Percentiles rank a stretch among this genome's conserved stretches.
These are phyloP conservation scores for Chamaecrista fasciculata DNA, from an alignment of 306 rosid species.

Conservation along the genomic window DNA sequence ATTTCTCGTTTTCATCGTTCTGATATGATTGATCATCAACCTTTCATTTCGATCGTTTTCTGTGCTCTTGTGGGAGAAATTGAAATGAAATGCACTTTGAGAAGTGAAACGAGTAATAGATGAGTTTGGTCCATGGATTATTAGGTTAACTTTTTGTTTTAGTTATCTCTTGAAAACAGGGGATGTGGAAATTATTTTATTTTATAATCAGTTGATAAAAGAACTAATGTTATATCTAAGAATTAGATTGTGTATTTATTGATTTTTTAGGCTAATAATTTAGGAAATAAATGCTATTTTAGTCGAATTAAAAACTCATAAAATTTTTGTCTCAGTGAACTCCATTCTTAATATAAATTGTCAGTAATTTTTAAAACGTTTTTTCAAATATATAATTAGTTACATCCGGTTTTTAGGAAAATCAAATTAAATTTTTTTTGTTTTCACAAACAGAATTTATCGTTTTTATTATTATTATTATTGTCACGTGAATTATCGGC, in stretches of 20 bases:
- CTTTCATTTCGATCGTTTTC: background rate
- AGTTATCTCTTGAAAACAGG: too few relatives aligned
- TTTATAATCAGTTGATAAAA: too few relatives aligned
- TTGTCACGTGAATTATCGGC: background rate
- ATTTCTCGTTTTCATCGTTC: background rate
- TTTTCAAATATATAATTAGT: background rate
- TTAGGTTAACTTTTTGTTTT: too few relatives aligned
- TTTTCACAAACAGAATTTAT: background rate
- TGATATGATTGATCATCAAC: background rate
- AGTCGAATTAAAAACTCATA: background rate
- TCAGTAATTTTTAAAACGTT: background rate
- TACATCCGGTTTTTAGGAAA: too few relatives aligned
- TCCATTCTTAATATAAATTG: background rate
- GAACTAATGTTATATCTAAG: too few relatives aligned
- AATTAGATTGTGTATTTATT: too few relatives aligned
- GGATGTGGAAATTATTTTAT: too few relatives aligned
- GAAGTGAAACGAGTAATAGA: too few relatives aligned
- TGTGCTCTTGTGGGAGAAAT: too few relatives aligned
- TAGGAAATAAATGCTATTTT: background rate
- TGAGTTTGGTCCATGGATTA: too few relatives aligned
- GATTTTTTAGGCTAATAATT: too few relatives aligned
- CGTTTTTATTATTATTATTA: background rate
- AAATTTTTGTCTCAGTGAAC: background rate
- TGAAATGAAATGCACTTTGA: too few relatives aligned
- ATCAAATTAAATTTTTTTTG: background rate